Evolutionary conservation across 805 yeast species (phyloP).

Genomic region (Pichia cephalocereana): DNA sequence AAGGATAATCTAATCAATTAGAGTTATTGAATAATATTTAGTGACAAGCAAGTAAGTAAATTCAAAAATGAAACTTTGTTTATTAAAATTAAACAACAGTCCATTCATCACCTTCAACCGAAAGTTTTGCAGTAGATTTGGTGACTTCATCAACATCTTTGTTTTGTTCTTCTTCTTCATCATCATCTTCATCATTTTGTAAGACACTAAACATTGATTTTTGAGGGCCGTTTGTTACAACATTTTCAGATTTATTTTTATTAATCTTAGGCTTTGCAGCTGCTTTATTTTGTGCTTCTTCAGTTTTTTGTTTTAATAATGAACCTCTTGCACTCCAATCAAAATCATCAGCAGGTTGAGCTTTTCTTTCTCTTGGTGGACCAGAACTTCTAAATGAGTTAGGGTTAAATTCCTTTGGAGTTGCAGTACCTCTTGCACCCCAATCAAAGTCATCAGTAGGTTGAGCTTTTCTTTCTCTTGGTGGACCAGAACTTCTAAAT

Average conservation of each 20-base stretch:
- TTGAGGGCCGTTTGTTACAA: slow-evolving; percentile 24
- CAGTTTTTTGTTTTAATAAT: slow-evolving; percentile 9
- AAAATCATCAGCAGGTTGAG: slow-evolving; percentile 23
- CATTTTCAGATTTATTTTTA: slow-evolving; percentile 6
- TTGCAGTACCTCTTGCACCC: slow-evolving; percentile 22
- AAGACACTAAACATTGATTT: slow-evolving; percentile 43
- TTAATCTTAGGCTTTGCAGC: slow-evolving; percentile 4
- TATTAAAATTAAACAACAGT: neutral
- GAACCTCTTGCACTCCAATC: slow-evolving; percentile 32
- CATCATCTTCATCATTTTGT: slow-evolving; percentile 41
- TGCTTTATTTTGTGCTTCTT: neutral
- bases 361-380: slow-evolving; percentile 3
- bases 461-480: neutral
- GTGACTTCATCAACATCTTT: slow-evolving; percentile 15
- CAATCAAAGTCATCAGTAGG: neutral
- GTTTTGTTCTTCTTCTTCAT: slow-evolving; percentile 31
- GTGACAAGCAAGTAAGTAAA: too few relatives aligned
- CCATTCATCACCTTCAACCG: slow-evolving; percentile 37
- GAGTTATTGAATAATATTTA: too few relatives aligned
- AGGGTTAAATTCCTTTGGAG: neutral
- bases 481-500: slow-evolving; percentile 23
- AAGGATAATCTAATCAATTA: too few relatives aligned
- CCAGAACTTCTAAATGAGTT: neutral
- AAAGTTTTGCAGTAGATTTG: slow-evolving; percentile 31
- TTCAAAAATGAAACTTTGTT: too few relatives aligned